A percentile compares a stretch with the other conserved stretches of the same genome.
Conservation (phyloP, 441 rosid genomes). For the Corymbia calophylla region DNA sequence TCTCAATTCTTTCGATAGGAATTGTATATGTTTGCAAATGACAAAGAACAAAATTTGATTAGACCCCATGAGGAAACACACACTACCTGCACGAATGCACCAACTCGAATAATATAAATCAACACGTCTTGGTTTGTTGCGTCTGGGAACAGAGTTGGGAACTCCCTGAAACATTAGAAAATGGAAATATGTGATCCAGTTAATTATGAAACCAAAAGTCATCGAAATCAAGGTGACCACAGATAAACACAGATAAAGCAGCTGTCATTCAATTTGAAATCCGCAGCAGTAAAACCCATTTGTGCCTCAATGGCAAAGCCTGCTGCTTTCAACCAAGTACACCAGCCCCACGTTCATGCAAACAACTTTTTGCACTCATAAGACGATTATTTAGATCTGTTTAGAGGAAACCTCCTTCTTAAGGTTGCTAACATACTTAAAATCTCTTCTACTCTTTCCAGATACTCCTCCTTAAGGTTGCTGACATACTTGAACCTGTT, state of each 20-base stretch:
- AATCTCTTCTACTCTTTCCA: not conserved
- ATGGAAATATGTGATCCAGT: not conserved
- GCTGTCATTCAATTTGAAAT: not conserved
- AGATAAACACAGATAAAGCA: not conserved
- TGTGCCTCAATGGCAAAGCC: not conserved
- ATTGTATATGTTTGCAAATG: not conserved
- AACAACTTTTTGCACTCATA: not conserved
- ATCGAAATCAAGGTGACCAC: not conserved
- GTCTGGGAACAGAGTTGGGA: slow-evolving; percentile 41
- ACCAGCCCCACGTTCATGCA: not conserved
- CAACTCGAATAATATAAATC: slow-evolving; percentile 79
- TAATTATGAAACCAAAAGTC: not conserved
- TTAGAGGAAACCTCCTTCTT: not conserved
- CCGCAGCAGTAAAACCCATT: not conserved
- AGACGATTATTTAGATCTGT: not conserved
- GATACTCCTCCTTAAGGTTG: not conserved
- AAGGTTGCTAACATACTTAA: not conserved
- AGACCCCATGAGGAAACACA: not conserved
- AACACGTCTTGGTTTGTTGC: slow-evolving; percentile 55
- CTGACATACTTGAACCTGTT: not conserved
- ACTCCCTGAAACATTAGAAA: slow-evolving; percentile 43
- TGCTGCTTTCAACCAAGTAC: not conserved
- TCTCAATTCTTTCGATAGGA: not conserved
- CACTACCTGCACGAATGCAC: slow-evolving; percentile 67
- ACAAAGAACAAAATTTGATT: not conserved